These are phyloP conservation scores for Zangia roseola DNA, from an alignment of 768 basidiomycete species.

Conservation along the genomic window DNA sequence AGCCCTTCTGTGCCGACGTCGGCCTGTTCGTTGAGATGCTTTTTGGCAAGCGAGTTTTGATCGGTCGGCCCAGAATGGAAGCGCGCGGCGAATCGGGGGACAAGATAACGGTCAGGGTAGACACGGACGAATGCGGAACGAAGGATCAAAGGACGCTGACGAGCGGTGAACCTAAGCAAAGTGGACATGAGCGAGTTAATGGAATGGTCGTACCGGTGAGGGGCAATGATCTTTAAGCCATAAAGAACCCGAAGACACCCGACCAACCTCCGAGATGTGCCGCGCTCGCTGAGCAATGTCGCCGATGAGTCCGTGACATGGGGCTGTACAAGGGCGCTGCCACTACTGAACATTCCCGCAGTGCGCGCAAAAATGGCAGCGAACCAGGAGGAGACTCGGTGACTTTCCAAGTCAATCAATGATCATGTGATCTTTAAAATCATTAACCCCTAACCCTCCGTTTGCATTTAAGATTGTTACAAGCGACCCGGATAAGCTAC, in stretches of 20 bases:
- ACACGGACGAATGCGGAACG: slow-evolving; percentile 11
- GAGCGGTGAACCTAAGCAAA: slow-evolving; percentile 12
- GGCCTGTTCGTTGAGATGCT: slow-evolving; percentile 20
- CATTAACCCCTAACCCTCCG: background rate
- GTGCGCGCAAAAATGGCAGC: too few species aligned
- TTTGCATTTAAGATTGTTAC: too few species aligned
- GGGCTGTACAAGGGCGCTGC: background rate
- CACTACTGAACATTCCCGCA: too few species aligned
- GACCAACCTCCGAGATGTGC: slow-evolving; percentile 23
- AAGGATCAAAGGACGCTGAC: slow-evolving; percentile 3
- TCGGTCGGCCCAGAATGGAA: slow-evolving; percentile 28
- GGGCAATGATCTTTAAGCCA: slow-evolving; percentile 24
- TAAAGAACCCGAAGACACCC: slow-evolving; percentile 21
- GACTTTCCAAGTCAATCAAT: too few species aligned
- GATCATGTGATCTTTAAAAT: background rate
- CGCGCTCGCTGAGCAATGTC: slow-evolving; percentile 4
- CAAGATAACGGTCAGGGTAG: slow-evolving; percentile 3
- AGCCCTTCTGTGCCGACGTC: slow-evolving; percentile 35
- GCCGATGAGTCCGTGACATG: background rate
- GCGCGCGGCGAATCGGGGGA: slow-evolving; percentile 1
- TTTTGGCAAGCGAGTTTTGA: slow-evolving; percentile 23
- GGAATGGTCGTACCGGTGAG: too few species aligned
- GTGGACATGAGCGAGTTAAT: slow-evolving; percentile 15
- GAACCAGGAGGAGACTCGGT: too few species aligned
- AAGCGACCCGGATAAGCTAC: slow-evolving; percentile 8